Evolutionary conservation across 2,329 filamentous ascomycete species (phyloP).

Genomic region (Volutella citrinella): DNA sequence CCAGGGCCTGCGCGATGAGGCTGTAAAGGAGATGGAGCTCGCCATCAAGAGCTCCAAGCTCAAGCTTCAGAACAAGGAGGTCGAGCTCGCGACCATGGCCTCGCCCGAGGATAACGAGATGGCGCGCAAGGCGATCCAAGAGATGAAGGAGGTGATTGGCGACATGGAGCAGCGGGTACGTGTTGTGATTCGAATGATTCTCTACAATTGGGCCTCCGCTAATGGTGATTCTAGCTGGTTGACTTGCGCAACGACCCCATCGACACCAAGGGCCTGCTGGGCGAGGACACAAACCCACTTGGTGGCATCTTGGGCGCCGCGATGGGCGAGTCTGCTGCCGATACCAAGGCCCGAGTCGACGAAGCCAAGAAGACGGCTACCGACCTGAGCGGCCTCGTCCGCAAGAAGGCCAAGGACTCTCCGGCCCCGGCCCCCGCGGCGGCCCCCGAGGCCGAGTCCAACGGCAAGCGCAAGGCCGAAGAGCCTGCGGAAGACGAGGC

Average conservation of each 20-base stretch:
- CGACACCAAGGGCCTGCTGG: conserved; percentile 37
- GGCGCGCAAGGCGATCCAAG: conserved; percentile 59
- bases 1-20: conserved; percentile 68
- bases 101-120: conserved; percentile 66
- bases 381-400: conserved; percentile 71
- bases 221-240: conserved; percentile 47
- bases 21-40: conserved; percentile 66
- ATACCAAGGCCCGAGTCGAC: conserved; percentile 62
- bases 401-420: conserved; percentile 57
- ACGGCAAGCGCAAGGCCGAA: conserved; percentile 38
- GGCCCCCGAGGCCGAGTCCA: conserved; percentile 31
- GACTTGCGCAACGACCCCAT: conserved; percentile 63
- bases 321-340: conserved; percentile 58
- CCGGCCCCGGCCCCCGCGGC: conserved; percentile 12
- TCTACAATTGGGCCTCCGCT: conserved; percentile 3
- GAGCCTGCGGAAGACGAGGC: conserved; percentile 25
- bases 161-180: conserved; percentile 75
- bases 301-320: conserved; percentile 63
- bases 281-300: conserved; percentile 41
- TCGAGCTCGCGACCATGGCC: conserved; percentile 59
- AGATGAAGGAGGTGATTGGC: conserved; percentile 73
- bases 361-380: conserved; percentile 73
- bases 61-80: conserved; percentile 68
- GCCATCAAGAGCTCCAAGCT: conserved; percentile 71
- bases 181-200: conserved; percentile 16